These are phyloP conservation scores for Fusarium vanettenii DNA, from an alignment of 2,329 filamentous ascomycete species.

Conservation along the genomic window DNA sequence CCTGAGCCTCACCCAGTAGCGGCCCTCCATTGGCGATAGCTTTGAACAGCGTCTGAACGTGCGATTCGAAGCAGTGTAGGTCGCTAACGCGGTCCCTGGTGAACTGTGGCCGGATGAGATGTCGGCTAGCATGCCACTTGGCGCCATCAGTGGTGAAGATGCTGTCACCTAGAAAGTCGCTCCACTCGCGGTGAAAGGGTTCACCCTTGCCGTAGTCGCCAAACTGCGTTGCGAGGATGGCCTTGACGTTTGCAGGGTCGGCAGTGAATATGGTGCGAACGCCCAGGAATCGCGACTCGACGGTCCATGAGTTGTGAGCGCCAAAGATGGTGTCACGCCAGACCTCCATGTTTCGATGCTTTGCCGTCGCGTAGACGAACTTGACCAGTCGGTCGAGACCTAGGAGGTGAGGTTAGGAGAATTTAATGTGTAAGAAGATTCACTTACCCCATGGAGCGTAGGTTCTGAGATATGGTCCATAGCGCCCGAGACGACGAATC, in stretches of 20 bases:
- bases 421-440: not conserved
- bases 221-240: conserved; percentile 89
- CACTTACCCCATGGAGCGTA: conserved; percentile 60
- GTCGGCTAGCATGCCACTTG: conserved; percentile 83
- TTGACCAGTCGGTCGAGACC: conserved; percentile 73
- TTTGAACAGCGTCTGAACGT: conserved; percentile 78
- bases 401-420: conserved; percentile 13
- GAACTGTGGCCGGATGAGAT: conserved; percentile 87
- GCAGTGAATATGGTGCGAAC: conserved; percentile 78
- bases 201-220: conserved; percentile 84
- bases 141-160: conserved; percentile 86
- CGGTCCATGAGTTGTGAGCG: conserved; percentile 62
- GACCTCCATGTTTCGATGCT: conserved; percentile 68
- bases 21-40: conserved; percentile 71
- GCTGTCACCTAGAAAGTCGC: conserved; percentile 77
- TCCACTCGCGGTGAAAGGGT: conserved; percentile 80
- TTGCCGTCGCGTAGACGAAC: conserved; percentile 63
- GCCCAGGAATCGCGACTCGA: conserved; percentile 67
- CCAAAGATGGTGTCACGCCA: conserved; percentile 67
- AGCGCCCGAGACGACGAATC: conserved; percentile 59
- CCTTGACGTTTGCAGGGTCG: conserved; percentile 92
- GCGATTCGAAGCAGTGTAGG: conserved; percentile 82
- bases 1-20: conserved; percentile 69
- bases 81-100: conserved; percentile 86
- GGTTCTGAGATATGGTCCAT: conserved; percentile 51